A percentile compares a stretch with the other conserved stretches of the same genome.
These are phyloP conservation scores for Aureobasidium sp. DNA, from an alignment of 2,329 filamentous ascomycete genomes.

Conservation along the genomic window DNA sequence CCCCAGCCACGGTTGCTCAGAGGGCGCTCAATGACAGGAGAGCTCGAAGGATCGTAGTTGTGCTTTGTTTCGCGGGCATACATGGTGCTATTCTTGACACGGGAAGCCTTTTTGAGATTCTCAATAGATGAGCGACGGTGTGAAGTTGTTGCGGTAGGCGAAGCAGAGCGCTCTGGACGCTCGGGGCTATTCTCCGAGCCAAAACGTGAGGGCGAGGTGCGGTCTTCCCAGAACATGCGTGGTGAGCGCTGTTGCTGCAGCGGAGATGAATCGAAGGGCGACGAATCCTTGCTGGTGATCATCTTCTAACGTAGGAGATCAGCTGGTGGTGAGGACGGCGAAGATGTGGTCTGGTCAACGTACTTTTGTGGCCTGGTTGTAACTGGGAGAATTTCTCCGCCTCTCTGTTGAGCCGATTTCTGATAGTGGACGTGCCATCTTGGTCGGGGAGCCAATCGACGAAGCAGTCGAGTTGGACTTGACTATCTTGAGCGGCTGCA, in stretches of 20 bases:
- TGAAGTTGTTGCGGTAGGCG: slow-evolving; percentile 49
- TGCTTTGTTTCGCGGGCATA: slow-evolving; percentile 86
- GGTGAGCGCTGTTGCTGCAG: slow-evolving; percentile 56
- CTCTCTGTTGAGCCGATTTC: slow-evolving; percentile 82
- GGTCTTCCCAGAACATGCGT: slow-evolving; percentile 80
- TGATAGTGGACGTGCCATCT: slow-evolving; percentile 69
- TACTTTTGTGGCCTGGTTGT: slow-evolving; percentile 68
- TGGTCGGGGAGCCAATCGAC: slow-evolving; percentile 47
- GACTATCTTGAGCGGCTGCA: slow-evolving; percentile 71
- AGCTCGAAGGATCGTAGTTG: slow-evolving; percentile 76
- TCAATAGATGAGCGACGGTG: slow-evolving; percentile 86
- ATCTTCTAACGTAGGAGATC: slow-evolving; percentile 48
- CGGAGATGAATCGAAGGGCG: slow-evolving; percentile 50
- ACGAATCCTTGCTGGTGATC: slow-evolving; percentile 63
- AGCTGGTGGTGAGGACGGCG: slow-evolving; percentile 1
- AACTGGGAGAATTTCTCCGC: slow-evolving; percentile 87
- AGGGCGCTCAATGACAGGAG: slow-evolving; percentile 73
- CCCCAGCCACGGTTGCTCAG: slow-evolving; percentile 55
- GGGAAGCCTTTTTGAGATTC: slow-evolving; percentile 85
- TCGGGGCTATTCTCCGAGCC: slow-evolving; percentile 56
- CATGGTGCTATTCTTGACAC: slow-evolving; percentile 97
- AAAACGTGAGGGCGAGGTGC: slow-evolving; percentile 45
- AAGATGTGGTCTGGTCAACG: slow-evolving; percentile 8
- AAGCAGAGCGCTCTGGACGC: slow-evolving; percentile 30
- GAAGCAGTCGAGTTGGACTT: slow-evolving; percentile 37